Evolutionary conservation across 2,329 filamentous ascomycete species (phyloP), one percentile per base, ranked within the genome.

Genomic region (Claviceps maximensis): DNA sequence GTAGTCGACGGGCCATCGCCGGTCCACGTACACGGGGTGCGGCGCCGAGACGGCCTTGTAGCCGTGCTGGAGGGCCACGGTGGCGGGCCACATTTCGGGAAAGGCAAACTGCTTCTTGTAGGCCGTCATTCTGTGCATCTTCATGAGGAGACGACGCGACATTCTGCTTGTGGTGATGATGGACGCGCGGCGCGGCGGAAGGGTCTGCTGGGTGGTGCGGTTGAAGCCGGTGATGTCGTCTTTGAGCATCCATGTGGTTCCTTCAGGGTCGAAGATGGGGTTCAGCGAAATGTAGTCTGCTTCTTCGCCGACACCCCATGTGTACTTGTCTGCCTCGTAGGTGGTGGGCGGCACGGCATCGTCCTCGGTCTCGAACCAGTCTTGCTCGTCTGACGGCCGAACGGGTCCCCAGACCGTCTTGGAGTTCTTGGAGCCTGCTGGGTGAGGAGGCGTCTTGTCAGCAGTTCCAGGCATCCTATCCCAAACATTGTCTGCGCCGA

Each of bases 81-180:
- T 93, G 1, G 85, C 84, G 0, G 90, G 88, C 89, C 89, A 96
- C 90, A 96, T 96, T 69, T 97, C 91, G 0, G 89, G 87, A 66
- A 95, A 95, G 73, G 93, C 94, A 58, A 87, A 87, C 68, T 94
- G 87, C 61, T 89, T 90, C 63, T 85, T 84, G 61, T 87, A 79
- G 31, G 83, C 82, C 4, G 90, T 95, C 72, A 95, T 89, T 53
- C 82, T 79, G 72, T 97, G 91, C 91, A 97, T 97, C 19, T 84
- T 84, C 56, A 83, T 74, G 15, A 97, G 76, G 48, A 96, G 80
- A 47, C 82, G 82, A 49, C 83, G 82, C 13, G 86, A 93, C 71
- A 97, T 85, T 51, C 91, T 82, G 1, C 86, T 86, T 0, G 89
- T 84, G 0, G 90, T 91, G 65, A 95, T 91, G 69, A 97, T 95